Base-by-base conservation (phyloP, 179 eudicot genomes). In the Vitellaria paradoxa region DNA sequence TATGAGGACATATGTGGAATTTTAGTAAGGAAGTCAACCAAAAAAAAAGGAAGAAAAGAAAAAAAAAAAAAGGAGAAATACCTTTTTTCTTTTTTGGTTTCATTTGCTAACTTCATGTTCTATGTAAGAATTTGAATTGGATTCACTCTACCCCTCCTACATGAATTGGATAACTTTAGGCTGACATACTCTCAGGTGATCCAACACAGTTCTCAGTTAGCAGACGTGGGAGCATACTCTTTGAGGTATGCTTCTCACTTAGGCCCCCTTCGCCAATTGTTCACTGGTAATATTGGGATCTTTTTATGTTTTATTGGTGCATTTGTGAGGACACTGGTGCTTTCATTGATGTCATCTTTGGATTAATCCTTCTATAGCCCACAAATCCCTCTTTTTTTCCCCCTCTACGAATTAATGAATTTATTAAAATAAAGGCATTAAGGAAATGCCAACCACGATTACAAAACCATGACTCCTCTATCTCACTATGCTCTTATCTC, bases 221-320 rank as follows among this genome's bases (percentile, higher is more conserved):
- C 91, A 84, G 77, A 82, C 85, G 84, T 89, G 93, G 85, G 87
- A 91, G 91, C 82, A 81, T 88, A 91, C 93, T 91, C 91, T 85
- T 75, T 79, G 88, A 86, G 92, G 87, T 91, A 87, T 85, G 92
- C 92, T 91, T 91, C 96, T 89, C 90, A 87, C 86, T 83, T 81
- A 75, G 89, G 90, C 86, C 86, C 79, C 56, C 77, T 84, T 13
- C 75, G 76, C 78, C 78, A 30, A 9, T 78, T 79, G 78, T 71
- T 81, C 7, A n/a, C 76, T 49, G 50, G 67, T 77, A 75, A 76
- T 65, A 46, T 24, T 74, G 72, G 21, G 65, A 76, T 75, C 57
- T 26, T 68, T 74, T 55, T 52, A 26, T 47, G 47, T 80, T 80
- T 64, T 72, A 68, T 66, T 30, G 21, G 52, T 79, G 23, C 21